Base-by-base conservation (phyloP, 2,329 filamentous ascomycete genomes). In the Colletotrichum simmondsii region DNA sequence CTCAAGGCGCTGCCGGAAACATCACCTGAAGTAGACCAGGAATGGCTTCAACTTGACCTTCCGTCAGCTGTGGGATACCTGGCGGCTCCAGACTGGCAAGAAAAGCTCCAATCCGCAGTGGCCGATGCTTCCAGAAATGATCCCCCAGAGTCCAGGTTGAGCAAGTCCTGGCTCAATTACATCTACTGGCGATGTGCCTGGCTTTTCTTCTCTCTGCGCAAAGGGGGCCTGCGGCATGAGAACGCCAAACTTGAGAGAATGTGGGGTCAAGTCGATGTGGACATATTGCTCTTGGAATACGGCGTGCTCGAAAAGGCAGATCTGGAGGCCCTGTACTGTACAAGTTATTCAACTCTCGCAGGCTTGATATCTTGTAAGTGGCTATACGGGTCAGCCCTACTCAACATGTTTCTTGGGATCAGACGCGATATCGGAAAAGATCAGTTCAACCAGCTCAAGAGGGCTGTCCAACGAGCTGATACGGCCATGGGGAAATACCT, bases 161-260 rank as follows among this genome's bases (percentile, higher is more conserved):
- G 16, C 16, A 32, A 24, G 5, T 32, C 62, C 22, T 65, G 42
- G n/a, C 3, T 19, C 24, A 52, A 19, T 16, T 65, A 65, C 24
- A 12, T 65, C 14, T 4, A 22, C 62, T 65, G 62, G 62, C 52
- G 62, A 19, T 65, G 54, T 4, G 52, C 62, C 5, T 65, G 62
- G 62, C 52, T 57, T 56, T 53, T 65, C 30, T 65, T 65, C 52
- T 65, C 49, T 32, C 22, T 42, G 22, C 30, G 42, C 30, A 28
- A 12, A 35, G 53, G 53, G 11, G 49, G 62, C 24, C 30, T 64
- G 46, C n/a, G 62, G 24, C 53, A 56, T 19, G 22, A 56, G 22
- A 16, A 14, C 62, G 62, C 53, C n/a, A 52, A 52, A 11, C 62
- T 65, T 32, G 22, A 57, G 35, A 65, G 53, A 52, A 65, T 65